Base-by-base conservation (phyloP, 2,329 filamentous ascomycete genomes). In the Magnaporthiopsis incrustans region DNA sequence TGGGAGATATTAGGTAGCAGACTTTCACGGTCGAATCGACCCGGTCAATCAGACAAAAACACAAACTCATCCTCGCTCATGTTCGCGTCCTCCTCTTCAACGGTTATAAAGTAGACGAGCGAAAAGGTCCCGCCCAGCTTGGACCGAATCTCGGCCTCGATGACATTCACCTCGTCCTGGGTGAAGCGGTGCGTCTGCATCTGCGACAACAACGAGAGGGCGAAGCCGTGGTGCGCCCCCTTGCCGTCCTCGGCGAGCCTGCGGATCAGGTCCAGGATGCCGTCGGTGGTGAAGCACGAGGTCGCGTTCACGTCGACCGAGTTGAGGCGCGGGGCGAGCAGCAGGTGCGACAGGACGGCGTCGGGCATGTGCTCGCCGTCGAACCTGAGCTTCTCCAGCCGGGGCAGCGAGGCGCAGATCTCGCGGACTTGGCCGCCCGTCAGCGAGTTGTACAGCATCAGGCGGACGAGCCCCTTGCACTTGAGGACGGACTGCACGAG, bases 311-410 rank as follows among this genome's bases (percentile, higher is more conserved):
- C 80, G 5, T 78, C 79, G 8, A 89, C 74, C 4, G 73, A 76
- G 59, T 79, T 81, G 50, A 89, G 73, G 38, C 80, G 76, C 4
- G 71, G 71, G 58, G 88, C 74, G 1, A 26, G 63, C 11, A 69
- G 63, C 0, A 79, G 65, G 0, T 67, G 65, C 7, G 71, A 71
- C 14, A 81, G 76, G 15, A 86, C 70, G 4, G 71, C 70, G 44
- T 78, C 76, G 66, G 86, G 81, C 6, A 81, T 77, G 27, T 83
- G 72, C 22, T 82, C 81, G 58, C 86, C 85, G 58, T 79, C 81
- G 61, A 89, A 80, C 59, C 77, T 80, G 18, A 89, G 72, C 15
- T 84, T 79, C 67, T 87, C 83, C 0, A 90, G 77, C 22, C 77
- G 70, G 0, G 73, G 73, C 12, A 86, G 73, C 12, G 76, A 71